Conservation (phyloP, 345 rosid species). For the rapeseed (Brassica napus) region DNA sequence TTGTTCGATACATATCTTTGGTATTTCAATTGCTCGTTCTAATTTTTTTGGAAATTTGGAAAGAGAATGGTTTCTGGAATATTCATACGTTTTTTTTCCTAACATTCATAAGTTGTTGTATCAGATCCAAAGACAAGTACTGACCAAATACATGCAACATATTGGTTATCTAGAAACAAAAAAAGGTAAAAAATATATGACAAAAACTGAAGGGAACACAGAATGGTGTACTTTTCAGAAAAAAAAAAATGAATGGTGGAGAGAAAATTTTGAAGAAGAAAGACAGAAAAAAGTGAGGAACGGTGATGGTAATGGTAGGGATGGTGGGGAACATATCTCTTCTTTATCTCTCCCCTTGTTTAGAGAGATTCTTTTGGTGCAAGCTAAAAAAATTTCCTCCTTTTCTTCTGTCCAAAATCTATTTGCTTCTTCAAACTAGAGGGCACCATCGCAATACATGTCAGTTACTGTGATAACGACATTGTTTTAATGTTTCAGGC, state of each 20-base stretch:
- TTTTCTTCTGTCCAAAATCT: neutral
- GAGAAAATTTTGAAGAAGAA: conserved; percentile 26
- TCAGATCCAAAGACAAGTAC: conserved; percentile 10
- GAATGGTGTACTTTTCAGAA: conserved; percentile 14
- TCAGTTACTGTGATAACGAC: conserved; percentile 18
- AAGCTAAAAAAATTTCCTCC: neutral
- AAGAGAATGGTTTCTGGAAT: neutral
- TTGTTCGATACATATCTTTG: too few species aligned
- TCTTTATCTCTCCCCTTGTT: conserved; percentile 22
- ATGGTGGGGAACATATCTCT: conserved; percentile 40
- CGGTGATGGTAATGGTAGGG: conserved; percentile 39
- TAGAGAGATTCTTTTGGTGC: conserved; percentile 28
- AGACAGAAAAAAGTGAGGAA: conserved; percentile 22
- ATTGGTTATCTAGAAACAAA: conserved; percentile 18
- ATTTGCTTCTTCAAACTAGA: conserved; percentile 15
- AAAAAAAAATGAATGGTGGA: conserved; percentile 5
- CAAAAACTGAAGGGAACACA: conserved; percentile 27
- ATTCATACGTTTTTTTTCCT: neutral
- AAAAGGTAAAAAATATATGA: neutral
- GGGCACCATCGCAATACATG: conserved; percentile 12
- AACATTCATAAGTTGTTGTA: neutral
- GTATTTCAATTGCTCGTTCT: neutral
- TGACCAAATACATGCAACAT: conserved; percentile 30
- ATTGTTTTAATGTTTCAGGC: neutral
- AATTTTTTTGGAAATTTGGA: too few species aligned